Evolutionary conservation across 306 rosid genomes (phyloP).

Genomic region (Bauhinia variegata): DNA sequence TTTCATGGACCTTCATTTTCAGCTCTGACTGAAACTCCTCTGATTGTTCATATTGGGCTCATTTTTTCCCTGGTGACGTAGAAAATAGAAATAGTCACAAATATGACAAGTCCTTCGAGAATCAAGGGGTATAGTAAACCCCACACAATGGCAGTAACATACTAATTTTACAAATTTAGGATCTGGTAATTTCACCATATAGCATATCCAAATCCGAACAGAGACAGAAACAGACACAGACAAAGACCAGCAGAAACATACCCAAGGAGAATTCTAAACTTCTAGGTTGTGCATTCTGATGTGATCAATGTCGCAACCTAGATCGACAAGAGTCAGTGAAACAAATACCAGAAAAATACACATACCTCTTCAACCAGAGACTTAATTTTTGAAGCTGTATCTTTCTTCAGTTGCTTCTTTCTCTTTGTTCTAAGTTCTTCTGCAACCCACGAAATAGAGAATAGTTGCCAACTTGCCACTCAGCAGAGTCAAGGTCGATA

Average conservation of each 20-base stretch:
- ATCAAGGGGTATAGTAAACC: neutral
- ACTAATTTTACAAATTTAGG: neutral
- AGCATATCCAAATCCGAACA: neutral
- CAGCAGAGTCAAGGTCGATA: conserved; percentile 5
- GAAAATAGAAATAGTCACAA: conserved; percentile 2
- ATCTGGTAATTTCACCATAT: neutral
- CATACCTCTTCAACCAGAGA: conserved; percentile 94
- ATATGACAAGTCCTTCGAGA: neutral
- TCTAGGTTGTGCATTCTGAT: conserved; percentile 25
- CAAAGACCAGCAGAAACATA: neutral
- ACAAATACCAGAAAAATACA: conserved; percentile 27
- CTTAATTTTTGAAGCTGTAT: conserved; percentile 92
- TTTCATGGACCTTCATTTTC: conserved; percentile 65
- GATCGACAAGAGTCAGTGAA: neutral
- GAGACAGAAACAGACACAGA: neutral
- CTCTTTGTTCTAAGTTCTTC: conserved; percentile 95
- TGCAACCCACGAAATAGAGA: conserved; percentile 45
- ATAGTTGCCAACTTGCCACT: conserved; percentile 11
- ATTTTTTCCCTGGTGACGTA: conserved; percentile 56
- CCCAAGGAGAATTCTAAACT: conserved; percentile 21
- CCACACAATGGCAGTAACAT: conserved; percentile 3
- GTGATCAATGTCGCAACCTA: neutral
- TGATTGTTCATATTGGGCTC: conserved; percentile 60
- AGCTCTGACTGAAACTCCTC: conserved; percentile 68
- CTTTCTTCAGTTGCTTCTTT: conserved; percentile 92